Evolutionary conservation across 805 yeast genomes (phyloP).

Genomic region (Pichia gijzeniarum): DNA sequence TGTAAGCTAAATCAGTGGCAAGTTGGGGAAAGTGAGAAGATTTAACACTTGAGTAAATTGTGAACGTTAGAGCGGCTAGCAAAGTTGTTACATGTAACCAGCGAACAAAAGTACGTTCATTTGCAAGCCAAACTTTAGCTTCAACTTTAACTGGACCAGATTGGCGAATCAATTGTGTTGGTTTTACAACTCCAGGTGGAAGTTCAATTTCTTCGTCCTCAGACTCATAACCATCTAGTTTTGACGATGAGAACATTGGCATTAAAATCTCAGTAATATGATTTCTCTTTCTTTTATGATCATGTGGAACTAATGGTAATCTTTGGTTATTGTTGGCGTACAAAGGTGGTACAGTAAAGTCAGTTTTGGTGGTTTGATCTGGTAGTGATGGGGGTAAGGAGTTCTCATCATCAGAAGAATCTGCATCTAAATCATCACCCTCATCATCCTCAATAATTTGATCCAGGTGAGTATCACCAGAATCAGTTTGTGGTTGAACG

Average conservation of each 20-base stretch:
- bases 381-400: constrained; percentile 32
- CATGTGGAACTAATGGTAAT: constrained; percentile 3
- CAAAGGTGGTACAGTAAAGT: constrained; percentile 1
- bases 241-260: constrained; percentile 30
- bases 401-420: constrained; percentile 47
- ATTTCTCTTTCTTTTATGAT: constrained; percentile 15
- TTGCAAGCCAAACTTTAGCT: constrained; percentile 97
- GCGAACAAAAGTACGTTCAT: constrained; percentile 92
- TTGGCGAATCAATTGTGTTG: constrained; percentile 71
- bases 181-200: constrained; percentile 87
- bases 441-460: constrained; percentile 28
- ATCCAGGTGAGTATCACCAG: constrained; percentile 27
- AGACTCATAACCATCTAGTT: constrained; percentile 46
- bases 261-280: constrained; percentile 22
- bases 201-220: constrained; percentile 82
- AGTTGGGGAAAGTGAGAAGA: constrained; percentile 55
- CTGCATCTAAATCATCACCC: constrained; percentile 36
- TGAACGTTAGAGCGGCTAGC: constrained; percentile 77
- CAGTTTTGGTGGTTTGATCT: not conserved
- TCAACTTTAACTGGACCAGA: constrained; percentile 92
- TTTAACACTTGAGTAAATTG: constrained; percentile 66
- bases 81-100: constrained; percentile 90
- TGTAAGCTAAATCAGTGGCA: constrained; percentile 68
- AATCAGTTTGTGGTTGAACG: constrained; percentile 28
- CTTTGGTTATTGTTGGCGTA: constrained; percentile 4